Conservation (phyloP, 768 basidiomycete genomes). For the Boletus tylopilopsis region DNA sequence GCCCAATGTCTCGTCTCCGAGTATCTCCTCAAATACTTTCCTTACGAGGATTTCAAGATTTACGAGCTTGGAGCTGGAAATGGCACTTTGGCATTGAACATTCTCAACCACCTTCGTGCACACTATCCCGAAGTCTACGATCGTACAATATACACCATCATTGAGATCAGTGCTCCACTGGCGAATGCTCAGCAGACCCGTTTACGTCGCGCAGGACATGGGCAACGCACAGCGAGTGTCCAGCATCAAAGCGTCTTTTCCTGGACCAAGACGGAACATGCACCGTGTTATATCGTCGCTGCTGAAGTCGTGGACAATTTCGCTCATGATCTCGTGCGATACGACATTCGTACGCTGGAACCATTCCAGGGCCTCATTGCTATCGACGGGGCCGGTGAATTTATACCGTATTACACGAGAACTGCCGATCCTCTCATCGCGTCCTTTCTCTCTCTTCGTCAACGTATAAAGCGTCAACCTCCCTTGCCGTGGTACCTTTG, state of each 20-base stretch:
- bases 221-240: conserved; percentile 51
- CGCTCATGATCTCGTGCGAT: conserved; percentile 92
- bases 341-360: conserved; percentile 72
- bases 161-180: conserved; percentile 87
- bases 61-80: conserved; percentile 99
- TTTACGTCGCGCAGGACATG: conserved; percentile 42
- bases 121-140: conserved; percentile 91
- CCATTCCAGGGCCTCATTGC: conserved; percentile 84
- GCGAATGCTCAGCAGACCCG: conserved; percentile 67
- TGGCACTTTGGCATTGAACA: conserved; percentile 87
- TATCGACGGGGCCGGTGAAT: conserved; percentile 78
- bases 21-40: conserved; percentile 92
- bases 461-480: conserved; percentile 51
- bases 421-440: conserved; percentile 82
- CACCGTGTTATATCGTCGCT: conserved; percentile 90
- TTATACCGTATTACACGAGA: conserved; percentile 75
- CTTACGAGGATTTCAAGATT: conserved; percentile 92
- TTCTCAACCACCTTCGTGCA: conserved; percentile 74
- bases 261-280: conserved; percentile 69
- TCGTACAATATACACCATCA: conserved; percentile 87
- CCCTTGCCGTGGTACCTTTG: conserved; percentile 55
- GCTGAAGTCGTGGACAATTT: conserved; percentile 99
- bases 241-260: conserved; percentile 80
- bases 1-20: conserved; percentile 86
- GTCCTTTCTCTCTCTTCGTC: conserved; percentile 71